These are phyloP conservation scores for Antrodiella citrinella DNA, from an alignment of 768 basidiomycete genomes.

Conservation along the genomic window DNA sequence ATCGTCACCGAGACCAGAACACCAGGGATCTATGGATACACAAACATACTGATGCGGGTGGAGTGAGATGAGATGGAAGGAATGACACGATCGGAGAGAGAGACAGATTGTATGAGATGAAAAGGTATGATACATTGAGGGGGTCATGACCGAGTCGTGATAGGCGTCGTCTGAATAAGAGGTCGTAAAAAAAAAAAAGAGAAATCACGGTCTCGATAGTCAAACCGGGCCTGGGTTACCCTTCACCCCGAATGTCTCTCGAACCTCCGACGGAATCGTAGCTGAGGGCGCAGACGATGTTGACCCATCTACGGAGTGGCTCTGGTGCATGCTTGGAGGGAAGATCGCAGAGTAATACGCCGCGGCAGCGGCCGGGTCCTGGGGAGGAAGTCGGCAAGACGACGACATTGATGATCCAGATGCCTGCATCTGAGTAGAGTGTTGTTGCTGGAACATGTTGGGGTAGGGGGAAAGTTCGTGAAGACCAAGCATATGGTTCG, in stretches of 20 bases:
- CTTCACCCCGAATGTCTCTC: not conserved
- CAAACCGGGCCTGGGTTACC: not conserved
- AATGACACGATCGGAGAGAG: not conserved
- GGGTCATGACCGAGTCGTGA: not conserved
- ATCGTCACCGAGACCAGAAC: not conserved
- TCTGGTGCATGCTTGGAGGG: not conserved
- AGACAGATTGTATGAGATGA: not conserved
- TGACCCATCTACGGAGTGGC: not conserved
- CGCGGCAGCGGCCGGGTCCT: not conserved
- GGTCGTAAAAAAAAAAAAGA: not conserved
- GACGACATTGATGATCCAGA: not conserved
- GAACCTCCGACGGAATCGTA: not conserved
- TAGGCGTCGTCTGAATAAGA: not conserved
- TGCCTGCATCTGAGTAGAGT: not conserved
- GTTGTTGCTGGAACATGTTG: not conserved
- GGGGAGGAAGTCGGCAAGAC: not conserved
- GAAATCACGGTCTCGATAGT: not conserved
- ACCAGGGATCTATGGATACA: not conserved
- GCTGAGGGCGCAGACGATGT: not conserved
- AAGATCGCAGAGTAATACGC: not conserved
- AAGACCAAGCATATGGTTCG: slow-evolving; percentile 7
- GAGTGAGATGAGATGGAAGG: not conserved
- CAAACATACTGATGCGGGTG: no score
- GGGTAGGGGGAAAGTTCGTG: not conserved
- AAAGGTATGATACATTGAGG: not conserved